Base-by-base conservation (phyloP, 352 stramenopile species). In the Pythium utonaiense region DNA sequence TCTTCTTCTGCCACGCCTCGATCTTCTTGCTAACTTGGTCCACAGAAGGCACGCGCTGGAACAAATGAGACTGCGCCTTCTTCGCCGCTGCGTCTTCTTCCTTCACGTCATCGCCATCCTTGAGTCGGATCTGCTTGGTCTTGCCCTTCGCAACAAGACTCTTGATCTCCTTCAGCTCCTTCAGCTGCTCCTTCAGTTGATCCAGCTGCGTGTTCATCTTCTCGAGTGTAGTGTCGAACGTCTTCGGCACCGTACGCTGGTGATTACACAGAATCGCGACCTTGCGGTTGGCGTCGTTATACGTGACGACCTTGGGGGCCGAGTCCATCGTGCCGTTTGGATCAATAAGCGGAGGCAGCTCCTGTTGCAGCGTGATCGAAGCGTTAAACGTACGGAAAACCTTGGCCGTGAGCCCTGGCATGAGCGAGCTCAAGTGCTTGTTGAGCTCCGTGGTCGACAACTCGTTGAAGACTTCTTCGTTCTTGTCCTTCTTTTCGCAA, bases 351-450 rank as follows among this genome's bases (percentile, higher is more conserved):
- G 66, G 60, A 41, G 83, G 85, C 38, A 99, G 77, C 77, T 99
- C 92, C 69, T 98, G 93, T 71, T 99, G 94, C 28, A 99, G 81
- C 34, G 97, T 99, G 44, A 99, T 92, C 1, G 96, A 99, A 5
- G 98, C 98, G 80, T 99, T 99, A 84, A 98, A 99, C 28, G 98
- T 99, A 98, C 98, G 96, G 75, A 99, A 99, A 0, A 99, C 98
- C 77, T 99, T 99, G 48, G 97, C 98, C 30, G 95, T 98, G 5
- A 99, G 80, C 1, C 98, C 98, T 19, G 97, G 94, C 97, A 99
- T 99, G 49, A 99, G 91, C 30, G 85, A 96, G 60, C 97, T 98
- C 55, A 99, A 75, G 73, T 99, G 96, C 53, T 96, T 92, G 87
- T 99, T 99, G 40, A 99, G 79, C 58, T 98, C 92, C 14, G 81